These are phyloP conservation scores for Leccinum subtestaceum DNA, from an alignment of 768 basidiomycete genomes.

Conservation along the genomic window DNA sequence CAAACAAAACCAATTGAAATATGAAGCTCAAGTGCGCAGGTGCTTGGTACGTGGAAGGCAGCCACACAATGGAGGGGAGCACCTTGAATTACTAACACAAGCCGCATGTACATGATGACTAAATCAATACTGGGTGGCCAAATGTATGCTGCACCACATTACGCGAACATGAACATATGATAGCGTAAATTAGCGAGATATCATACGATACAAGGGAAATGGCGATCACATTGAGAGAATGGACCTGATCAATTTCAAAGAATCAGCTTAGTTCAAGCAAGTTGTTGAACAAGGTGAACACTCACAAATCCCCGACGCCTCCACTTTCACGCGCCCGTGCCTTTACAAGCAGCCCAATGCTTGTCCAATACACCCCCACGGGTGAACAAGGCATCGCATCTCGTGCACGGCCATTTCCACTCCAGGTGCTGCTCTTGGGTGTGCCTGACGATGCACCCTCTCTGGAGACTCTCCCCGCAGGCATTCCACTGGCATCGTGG, in stretches of 20 bases:
- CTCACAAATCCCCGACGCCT: constrained; percentile 5
- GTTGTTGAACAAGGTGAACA: background rate
- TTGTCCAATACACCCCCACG: too few relatives aligned
- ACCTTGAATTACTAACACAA: background rate
- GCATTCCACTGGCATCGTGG: constrained; percentile 15
- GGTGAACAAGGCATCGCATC: constrained; percentile 4
- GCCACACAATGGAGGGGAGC: background rate
- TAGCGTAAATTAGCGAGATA: background rate
- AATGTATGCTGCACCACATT: background rate
- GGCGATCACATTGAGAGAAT: background rate
- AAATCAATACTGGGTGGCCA: too few relatives aligned
- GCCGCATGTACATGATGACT: background rate
- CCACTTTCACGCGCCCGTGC: constrained; percentile 1
- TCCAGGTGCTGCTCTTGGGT: constrained; percentile 24
- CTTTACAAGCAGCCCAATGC: too few relatives aligned
- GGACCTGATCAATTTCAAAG: background rate
- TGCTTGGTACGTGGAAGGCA: constrained; percentile 1
- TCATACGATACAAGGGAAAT: background rate
- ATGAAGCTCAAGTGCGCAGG: background rate
- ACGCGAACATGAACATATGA: background rate
- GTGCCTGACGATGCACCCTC: constrained; percentile 17
- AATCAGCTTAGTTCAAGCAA: background rate
- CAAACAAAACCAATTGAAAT: background rate
- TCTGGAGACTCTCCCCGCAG: constrained; percentile 15
- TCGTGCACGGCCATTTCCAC: constrained; percentile 22